Base-by-base conservation (phyloP, 2,329 filamentous ascomycete genomes). In the Alternaria triticina region DNA sequence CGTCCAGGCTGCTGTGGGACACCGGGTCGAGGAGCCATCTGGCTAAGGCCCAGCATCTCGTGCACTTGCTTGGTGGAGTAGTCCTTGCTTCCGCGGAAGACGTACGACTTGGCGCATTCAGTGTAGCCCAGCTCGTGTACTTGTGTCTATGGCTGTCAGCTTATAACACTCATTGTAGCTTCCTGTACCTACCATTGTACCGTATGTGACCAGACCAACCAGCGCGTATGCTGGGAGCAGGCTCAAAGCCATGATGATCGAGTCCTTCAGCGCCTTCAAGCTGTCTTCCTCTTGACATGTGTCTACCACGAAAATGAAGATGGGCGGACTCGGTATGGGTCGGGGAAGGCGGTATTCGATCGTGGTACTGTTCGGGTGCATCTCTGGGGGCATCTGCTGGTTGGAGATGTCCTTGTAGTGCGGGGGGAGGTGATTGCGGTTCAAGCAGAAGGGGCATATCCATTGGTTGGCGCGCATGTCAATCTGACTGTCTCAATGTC, bases 11-110 rank as follows among this genome's bases (percentile, higher is more conserved):
- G 90, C 62, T 88, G 88, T 81, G 91, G 88, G 77, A 87, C 83
- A 50, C 72, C 74, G 23, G 94, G 93, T 69, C 96, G 89, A 67
- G 93, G 80, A 36, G 89, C 89, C 23, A 91, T 85, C 20, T 91
- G 87, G 51, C 90, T 86, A 58, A 97, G 86, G 27, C 94, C 96
- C 54, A 99, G 90, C 96, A 99, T 99, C 77, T 99, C 96, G 81
- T 98, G 95, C n/a, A 99, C 94, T 79, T 98, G 94, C 83, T 98
- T 98, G 57, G 94, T 92, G n/a, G 90, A 87, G 81, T 99, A 99
- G 76, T 99, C 96, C 85, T 98, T 99, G 85, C 90, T 97, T 43
- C 96, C 96, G 60, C 95, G 89, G 86, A 99, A 99, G 45, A 99
- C 96, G 76, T 97, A 99, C 6, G 95, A 97, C 83, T 98, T 99